These are phyloP conservation scores for Lachnellula suecica DNA, from an alignment of 2,329 filamentous ascomycete genomes.

Conservation along the genomic window DNA sequence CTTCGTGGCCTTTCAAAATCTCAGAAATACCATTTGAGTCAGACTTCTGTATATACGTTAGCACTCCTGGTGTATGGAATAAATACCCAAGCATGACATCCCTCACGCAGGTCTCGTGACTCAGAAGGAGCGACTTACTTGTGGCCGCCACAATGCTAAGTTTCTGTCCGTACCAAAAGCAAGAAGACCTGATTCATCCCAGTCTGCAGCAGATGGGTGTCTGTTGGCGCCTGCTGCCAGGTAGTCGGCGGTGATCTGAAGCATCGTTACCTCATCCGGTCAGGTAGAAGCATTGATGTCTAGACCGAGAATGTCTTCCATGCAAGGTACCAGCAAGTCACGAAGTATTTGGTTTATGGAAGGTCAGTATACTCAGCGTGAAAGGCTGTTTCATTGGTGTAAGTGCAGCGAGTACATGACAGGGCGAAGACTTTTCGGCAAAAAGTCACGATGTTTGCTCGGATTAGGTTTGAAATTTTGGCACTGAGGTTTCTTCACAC, in stretches of 20 bases:
- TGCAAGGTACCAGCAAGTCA: no score
- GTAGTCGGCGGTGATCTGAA: constrained; percentile 27
- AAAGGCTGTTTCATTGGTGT: no score
- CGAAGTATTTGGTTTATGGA: no score
- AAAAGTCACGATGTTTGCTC: constrained; percentile 1
- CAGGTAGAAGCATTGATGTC: constrained; percentile 1
- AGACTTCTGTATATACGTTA: constrained; percentile 17
- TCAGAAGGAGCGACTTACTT: constrained; percentile 52
- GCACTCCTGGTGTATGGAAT: background rate
- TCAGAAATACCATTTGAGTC: constrained; percentile 55
- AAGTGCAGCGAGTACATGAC: no score
- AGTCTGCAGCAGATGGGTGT: constrained; percentile 87
- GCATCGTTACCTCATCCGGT: constrained; percentile 21
- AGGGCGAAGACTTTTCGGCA: constrained; percentile 6
- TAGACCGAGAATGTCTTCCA: no score
- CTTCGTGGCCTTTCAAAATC: constrained; percentile 74
- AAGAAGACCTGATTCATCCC: constrained; percentile 72
- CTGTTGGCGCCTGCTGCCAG: constrained; percentile 78
- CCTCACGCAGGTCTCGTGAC: background rate
- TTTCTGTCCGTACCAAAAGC: constrained; percentile 90
- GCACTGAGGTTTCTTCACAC: background rate
- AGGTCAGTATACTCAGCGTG: no score
- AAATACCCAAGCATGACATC: background rate
- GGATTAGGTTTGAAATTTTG: background rate
- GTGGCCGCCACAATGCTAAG: constrained; percentile 83